Conservation (phyloP, 176 grass and related monocot species). For the Musa schizocarpa region DNA sequence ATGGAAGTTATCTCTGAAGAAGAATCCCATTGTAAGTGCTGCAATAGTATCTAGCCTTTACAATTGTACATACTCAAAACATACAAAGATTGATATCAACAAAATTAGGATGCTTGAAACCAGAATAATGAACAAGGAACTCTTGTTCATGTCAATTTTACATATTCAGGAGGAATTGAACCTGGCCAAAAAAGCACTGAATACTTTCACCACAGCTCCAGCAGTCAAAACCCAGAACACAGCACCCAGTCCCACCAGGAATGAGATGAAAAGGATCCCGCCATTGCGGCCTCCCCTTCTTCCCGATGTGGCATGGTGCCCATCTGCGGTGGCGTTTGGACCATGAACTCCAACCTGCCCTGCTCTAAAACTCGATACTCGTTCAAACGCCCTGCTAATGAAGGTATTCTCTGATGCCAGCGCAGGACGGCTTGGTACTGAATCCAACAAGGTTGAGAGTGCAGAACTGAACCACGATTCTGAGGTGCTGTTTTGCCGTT, state of each 20-base stretch:
- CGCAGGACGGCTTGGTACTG: conserved; percentile 67
- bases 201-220: conserved; percentile 40
- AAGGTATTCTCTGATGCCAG: conserved; percentile 64
- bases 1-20: too few species aligned
- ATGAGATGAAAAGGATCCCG: conserved; percentile 43
- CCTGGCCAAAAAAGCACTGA: conserved; percentile 40
- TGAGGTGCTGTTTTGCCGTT: conserved; percentile 21
- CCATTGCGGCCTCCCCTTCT: conserved; percentile 15
- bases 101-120: too few species aligned
- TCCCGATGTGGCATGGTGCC: neutral
- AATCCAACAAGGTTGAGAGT: conserved; percentile 56
- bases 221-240: conserved; percentile 54
- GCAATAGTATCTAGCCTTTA: too few species aligned
- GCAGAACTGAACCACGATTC: conserved; percentile 53
- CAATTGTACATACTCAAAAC: too few species aligned
- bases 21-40: too few species aligned
- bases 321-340: neutral
- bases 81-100: too few species aligned
- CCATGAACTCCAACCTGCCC: conserved; percentile 25
- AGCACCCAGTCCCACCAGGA: conserved; percentile 52
- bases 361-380: conserved; percentile 73
- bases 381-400: conserved; percentile 56
- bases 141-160: neutral
- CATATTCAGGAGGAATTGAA: neutral
- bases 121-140: too few species aligned